These are phyloP conservation scores for Candida pseudoviswanathii DNA, from an alignment of 1,139 yeast species.

Conservation along the genomic window DNA sequence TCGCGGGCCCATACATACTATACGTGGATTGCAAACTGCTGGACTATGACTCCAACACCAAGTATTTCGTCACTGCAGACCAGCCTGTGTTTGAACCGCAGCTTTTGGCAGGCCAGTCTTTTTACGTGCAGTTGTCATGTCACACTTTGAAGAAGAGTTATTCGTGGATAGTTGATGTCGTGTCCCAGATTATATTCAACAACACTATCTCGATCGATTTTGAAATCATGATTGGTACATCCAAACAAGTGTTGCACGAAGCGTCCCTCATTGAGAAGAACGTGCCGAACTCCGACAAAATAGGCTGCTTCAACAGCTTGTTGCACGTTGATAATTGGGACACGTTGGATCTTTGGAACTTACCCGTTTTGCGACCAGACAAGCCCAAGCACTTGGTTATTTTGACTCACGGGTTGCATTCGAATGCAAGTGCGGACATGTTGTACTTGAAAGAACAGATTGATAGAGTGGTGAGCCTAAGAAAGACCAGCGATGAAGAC, in stretches of 20 bases:
- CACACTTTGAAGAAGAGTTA: conserved; percentile 44
- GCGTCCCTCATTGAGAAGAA: conserved; percentile 29
- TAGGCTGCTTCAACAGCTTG: conserved; percentile 29
- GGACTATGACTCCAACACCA: conserved; percentile 58
- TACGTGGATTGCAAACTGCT: conserved; percentile 78
- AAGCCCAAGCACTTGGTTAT: conserved; percentile 72
- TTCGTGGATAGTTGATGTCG: conserved; percentile 83
- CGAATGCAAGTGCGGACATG: conserved; percentile 89
- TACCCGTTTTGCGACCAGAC: conserved; percentile 46
- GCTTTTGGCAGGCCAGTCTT: conserved; percentile 60
- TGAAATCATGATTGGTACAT: conserved; percentile 64
- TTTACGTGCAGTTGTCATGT: conserved; percentile 48
- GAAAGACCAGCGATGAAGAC: conserved; percentile 48
- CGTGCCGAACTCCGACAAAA: conserved; percentile 29
- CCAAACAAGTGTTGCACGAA: conserved; percentile 47
- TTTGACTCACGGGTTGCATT: conserved; percentile 89
- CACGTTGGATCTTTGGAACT: conserved; percentile 75
- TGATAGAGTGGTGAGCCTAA: conserved; percentile 51
- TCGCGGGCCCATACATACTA: conserved; percentile 88
- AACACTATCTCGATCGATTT: conserved; percentile 68
- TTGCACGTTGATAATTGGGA: conserved; percentile 53
- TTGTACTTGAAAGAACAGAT: conserved; percentile 80
- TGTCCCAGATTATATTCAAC: conserved; percentile 81
- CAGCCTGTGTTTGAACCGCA: conserved; percentile 73
- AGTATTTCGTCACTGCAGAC: conserved; percentile 65